A percentile compares a stretch with the other conserved stretches of the same genome.
Evolutionary conservation across 106 monocot species (phyloP).

Genomic region (Platanthera zijinensis): DNA sequence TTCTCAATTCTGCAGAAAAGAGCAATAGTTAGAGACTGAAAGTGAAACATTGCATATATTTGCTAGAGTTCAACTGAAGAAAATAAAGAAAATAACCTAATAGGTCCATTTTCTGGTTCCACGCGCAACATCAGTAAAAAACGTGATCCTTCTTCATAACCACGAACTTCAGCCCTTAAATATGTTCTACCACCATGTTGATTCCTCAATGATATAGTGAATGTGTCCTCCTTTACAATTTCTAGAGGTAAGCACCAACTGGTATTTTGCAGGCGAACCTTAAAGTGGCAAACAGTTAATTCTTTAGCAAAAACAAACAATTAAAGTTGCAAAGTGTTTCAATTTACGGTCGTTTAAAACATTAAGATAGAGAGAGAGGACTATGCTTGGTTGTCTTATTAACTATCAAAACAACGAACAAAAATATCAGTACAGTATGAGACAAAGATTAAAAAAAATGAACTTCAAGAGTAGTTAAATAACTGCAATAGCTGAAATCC

Average conservation of each 20-base stretch:
- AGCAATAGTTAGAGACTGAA: slow-evolving; percentile 6
- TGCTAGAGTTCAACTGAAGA: background rate
- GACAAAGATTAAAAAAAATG: background rate
- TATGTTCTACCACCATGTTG: slow-evolving; percentile 54
- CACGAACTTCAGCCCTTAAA: slow-evolving; percentile 79
- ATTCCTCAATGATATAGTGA: slow-evolving; percentile 58
- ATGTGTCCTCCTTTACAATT: slow-evolving; percentile 70
- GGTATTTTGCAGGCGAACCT: slow-evolving; percentile 71
- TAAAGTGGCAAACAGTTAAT: slow-evolving; percentile 6
- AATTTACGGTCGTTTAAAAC: background rate
- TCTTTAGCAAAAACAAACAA: slow-evolving; percentile 14
- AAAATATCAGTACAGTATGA: background rate
- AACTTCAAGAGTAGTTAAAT: background rate
- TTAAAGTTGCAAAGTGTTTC: background rate
- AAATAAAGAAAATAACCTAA: slow-evolving; percentile 50
- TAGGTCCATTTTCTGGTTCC: slow-evolving; percentile 51
- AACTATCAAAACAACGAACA: background rate
- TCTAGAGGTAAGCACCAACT: slow-evolving; percentile 81
- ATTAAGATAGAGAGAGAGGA: background rate
- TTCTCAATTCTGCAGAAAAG: slow-evolving; percentile 73
- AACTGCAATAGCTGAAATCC: too few relatives aligned
- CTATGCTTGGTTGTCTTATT: background rate
- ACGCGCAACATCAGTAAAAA: slow-evolving; percentile 72
- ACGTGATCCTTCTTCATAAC: slow-evolving; percentile 94
- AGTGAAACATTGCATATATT: background rate